phyloP scores from a whole-genome alignment of 148 eudicot genomes.

The Amaranthus hypochondriacus region DNA sequence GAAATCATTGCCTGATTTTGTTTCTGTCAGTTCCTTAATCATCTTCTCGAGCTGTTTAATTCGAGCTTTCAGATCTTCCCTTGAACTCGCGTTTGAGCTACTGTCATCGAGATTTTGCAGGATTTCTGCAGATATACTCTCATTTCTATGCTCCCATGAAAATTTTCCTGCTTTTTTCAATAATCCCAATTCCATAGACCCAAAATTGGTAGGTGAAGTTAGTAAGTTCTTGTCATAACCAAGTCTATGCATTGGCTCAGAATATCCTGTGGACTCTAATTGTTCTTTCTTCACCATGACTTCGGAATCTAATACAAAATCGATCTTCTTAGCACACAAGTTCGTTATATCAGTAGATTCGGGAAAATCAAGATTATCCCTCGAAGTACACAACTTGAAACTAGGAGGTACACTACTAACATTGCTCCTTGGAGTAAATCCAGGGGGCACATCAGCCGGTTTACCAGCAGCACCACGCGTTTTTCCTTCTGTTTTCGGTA shows the following conservation, averaged over 20 bases:
- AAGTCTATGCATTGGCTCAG: not conserved
- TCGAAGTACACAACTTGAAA: too few species aligned
- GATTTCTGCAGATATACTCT: not conserved
- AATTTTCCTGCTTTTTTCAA: not conserved
- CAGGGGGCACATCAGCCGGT: not conserved
- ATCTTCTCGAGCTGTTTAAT: conserved; percentile 13
- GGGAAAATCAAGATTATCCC: not conserved
- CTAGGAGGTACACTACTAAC: not conserved
- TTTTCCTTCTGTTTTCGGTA: not conserved
- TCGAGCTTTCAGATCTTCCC: not conserved
- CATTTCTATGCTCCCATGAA: conserved; percentile 1
- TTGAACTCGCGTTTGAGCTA: not conserved
- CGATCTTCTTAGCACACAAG: not conserved
- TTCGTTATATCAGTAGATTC: not conserved
- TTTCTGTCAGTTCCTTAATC: conserved; percentile 6
- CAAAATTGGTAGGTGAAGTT: not conserved
- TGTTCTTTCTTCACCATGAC: conserved; percentile 14
- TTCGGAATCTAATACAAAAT: not conserved
- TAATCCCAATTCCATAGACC: not conserved
- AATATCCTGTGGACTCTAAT: not conserved
- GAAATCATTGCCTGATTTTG: not conserved
- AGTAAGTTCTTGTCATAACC: not conserved
- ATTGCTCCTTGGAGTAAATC: too few species aligned
- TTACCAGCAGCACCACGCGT: not conserved
- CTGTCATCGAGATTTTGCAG: not conserved